Evolutionary conservation across 495 filamentous ascomycete species (phyloP), one percentile per base, ranked within the genome.

Genomic region (Hyaloscypha bicolor): DNA sequence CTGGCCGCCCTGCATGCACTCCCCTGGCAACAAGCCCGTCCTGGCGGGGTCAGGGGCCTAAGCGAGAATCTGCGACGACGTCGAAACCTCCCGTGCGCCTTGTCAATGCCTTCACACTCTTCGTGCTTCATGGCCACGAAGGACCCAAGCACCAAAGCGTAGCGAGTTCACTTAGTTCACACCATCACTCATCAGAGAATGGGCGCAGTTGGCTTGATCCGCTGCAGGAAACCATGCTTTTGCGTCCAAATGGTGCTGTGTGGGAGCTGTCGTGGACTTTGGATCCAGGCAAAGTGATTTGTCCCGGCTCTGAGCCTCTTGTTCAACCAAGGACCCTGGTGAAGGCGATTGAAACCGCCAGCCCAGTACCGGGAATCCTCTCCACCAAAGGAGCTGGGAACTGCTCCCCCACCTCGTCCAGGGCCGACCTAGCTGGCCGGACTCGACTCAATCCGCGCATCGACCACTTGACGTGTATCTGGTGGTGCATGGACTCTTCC

Each of bases 51-150:
- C 64, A 67, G 55, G 71, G 71, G 48, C 60, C 31, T 69, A 69
- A 69, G 71, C 71, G 71, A 73, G 39, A 2, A 16, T 69, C 68
- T 71, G 68, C 68, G 68, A 73, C 71, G 62, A 63, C 66, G 62
- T 33, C 71, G 71, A 73, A 73, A 73, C 71, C 68, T 57, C 60
- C 30, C 59, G 22, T 61, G 55, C 71, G 59, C 65, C 58, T 69
- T 66, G 59, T 63, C 68, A 63, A 62, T 64, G 60, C 62, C 55
- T 71, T 71, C 65, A 63, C 35, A 73, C 71, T 66, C 58, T 29
- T 48, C 42, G 29, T 66, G 71, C 69, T 51, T 64, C 65, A 71
- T 55, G 39, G 60, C 16, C 31, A 35, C 58, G 9, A 62, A 48
- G 29, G 39, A 60, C 37, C 51, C 39, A 55, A 62, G 65, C 65